Evolutionary conservation across 1,284 basidiomycete genomes (phyloP).

Genomic region (Puccinia triticina): DNA sequence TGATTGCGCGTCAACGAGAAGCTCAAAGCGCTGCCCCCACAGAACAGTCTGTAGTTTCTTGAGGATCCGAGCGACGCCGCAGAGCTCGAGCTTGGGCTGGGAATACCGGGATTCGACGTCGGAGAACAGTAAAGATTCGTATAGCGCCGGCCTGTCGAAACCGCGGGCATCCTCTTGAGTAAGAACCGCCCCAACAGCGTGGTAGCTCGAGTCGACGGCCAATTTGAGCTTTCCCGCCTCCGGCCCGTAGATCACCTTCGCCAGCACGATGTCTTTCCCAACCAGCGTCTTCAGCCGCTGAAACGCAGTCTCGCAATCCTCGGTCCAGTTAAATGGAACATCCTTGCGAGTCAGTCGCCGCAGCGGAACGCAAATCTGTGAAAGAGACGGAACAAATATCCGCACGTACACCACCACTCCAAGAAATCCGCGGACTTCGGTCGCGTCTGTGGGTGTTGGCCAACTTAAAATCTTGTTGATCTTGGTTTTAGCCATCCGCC

Average conservation of each 20-base stretch:
- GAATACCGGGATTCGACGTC: background rate
- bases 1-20: too few species aligned
- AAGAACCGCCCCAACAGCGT: background rate
- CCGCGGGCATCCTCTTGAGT: too few species aligned
- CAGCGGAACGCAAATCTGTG: background rate
- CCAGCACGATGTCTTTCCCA: too few species aligned
- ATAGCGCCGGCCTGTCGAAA: too few species aligned
- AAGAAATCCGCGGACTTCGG: constrained; percentile 12
- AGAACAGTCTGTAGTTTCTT: too few species aligned
- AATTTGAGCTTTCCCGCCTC: too few species aligned
- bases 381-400: constrained; percentile 15
- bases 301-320: too few species aligned
- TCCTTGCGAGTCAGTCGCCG: constrained; percentile 5
- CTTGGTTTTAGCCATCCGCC: background rate
- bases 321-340: too few species aligned
- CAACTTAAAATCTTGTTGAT: background rate
- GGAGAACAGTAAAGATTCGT: too few species aligned
- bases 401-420: constrained; percentile 1
- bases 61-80: constrained; percentile 6
- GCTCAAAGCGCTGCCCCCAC: too few species aligned
- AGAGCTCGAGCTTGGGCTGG: constrained; percentile 17
- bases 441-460: background rate
- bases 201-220: background rate
- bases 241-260: too few species aligned
- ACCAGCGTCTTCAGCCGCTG: too few species aligned